Evolutionary conservation across 305 asterid species (phyloP).

Genomic region (Fraxinus dipetala): DNA sequence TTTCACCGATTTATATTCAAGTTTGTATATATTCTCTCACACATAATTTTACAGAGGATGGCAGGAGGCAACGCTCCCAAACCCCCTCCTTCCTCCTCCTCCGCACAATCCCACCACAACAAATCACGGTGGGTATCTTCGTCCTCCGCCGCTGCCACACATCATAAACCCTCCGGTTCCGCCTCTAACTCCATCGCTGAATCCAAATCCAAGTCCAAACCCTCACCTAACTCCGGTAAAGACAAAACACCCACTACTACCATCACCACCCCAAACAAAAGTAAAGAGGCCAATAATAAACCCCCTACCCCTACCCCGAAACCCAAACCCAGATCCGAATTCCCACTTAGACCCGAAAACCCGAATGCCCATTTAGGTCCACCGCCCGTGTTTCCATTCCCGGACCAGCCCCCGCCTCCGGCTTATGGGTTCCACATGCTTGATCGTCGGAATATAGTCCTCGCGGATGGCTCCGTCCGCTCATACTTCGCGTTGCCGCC

Average conservation of each 20-base stretch:
- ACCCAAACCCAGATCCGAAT: conserved; percentile 37
- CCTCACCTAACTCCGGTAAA: conserved; percentile 33
- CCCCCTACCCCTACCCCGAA: conserved; percentile 23
- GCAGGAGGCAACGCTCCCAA: conserved; percentile 59
- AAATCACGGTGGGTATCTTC: conserved; percentile 58
- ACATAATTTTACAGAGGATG: conserved; percentile 27
- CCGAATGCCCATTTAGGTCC: conserved; percentile 38
- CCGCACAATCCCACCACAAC: conserved; percentile 44
- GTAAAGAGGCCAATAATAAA: conserved; percentile 24
- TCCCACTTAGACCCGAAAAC: conserved; percentile 47
- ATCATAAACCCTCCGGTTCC: conserved; percentile 29
- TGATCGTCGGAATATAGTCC: conserved; percentile 67
- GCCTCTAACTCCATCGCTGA: conserved; percentile 27
- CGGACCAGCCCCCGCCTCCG: conserved; percentile 86
- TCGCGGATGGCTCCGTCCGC: conserved; percentile 85
- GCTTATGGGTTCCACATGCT: conserved; percentile 91
- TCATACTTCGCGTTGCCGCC: conserved; percentile 84
- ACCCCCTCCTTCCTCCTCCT: conserved; percentile 25
- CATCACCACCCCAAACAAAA: conserved; percentile 26
- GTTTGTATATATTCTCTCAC: not conserved
- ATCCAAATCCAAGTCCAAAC: conserved; percentile 44
- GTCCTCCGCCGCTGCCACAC: conserved; percentile 30
- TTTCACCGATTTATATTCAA: not conserved
- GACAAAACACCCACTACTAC: conserved; percentile 15
- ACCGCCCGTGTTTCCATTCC: conserved; percentile 54